Evolutionary conservation across 176 grass and related monocot species (phyloP), one percentile per base, ranked within the genome.

Genomic region (Coix lacrymajobi): DNA sequence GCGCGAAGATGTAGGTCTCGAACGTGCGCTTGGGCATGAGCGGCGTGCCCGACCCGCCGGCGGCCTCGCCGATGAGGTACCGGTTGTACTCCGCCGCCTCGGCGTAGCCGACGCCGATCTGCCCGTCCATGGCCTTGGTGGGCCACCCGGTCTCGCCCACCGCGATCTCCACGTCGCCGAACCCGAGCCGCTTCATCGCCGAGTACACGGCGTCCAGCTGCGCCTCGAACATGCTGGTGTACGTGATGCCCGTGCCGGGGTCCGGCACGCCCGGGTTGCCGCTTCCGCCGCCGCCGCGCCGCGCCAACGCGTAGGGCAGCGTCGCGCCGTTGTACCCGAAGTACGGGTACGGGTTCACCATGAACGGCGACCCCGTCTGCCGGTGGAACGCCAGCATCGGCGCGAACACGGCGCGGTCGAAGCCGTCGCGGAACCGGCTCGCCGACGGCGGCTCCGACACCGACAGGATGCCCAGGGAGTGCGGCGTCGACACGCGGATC

Each of bases 81-180:
- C 72, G 56, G 54, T 85, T 88, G 70, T 85, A 97, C 46, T 87
- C 89, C 1, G 88, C 84, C 5, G 90, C 95, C 28, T 91, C 88
- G 24, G 63, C 90, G 25, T 70, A 20, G 62, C 81, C 76, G 3
- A 94, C 95, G 11, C 92, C 95, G 68, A 64, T 19, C 81, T 97
- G 95, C 25, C 90, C 92, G 1, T 77, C 83, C 36, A 84, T 79
- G 4, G 91, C 95, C 73, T 88, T 85, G 40, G 95, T 88, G 11
- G 92, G 95, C 95, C 95, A 97, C 52, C 95, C 95, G 5, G 95
- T 97, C 73, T 97, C 95, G 46, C 92, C 95, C 0, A 97, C 87
- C 0, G 85, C 77, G 84, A 97, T 89, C 74, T 88, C 92, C 78
- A 97, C 92, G 84, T 94, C 95, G 8, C 80, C 92, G 64, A 87